Evolutionary conservation across 2,329 filamentous ascomycete species (phyloP), one percentile per base, ranked within the genome.

Genomic region (Myriosclerotinia duriaeana): DNA sequence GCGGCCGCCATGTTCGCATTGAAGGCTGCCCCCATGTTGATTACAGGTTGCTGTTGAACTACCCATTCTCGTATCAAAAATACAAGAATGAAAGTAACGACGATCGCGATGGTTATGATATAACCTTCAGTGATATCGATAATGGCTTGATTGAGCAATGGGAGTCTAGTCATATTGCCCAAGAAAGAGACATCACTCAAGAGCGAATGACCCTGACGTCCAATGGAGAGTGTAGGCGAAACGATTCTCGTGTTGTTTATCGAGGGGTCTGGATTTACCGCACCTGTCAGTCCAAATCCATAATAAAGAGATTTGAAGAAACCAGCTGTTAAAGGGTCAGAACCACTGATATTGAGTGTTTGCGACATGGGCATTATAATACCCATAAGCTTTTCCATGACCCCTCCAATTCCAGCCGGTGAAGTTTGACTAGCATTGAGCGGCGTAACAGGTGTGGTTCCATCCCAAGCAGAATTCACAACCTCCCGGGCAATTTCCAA

Each of bases 51-150:
- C 77, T 99, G 95, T 77, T 99, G 95, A 12, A 99, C 93, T 61
- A 99, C 95, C 85, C 97, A 99, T 79, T 99, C 95, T 56, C 96
- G 84, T 56, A 99, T 97, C 5, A 99, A 80, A 72, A 99, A 99
- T 53, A 99, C 88, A n/a, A 99, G 81, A 67, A 99, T 97, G 78
- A 98, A 99, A 67, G 90, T 93, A 54, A 97, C 85, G 9, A 99
- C 94, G 61, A 98, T 92, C 14, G 96, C 80, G 7, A 97, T 80
- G 0, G 94, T 99, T 72, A 99, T 97, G 58, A 98, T 86, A 75
- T 97, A 93, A 5, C 95, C 95, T 79, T 99, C 95, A 4, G 97
- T 80, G 0, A 94, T 86, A 71, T 93, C 89, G 63, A 98, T 88
- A 20, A 97, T 79, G 62, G 90, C 84, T 58, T 89, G 87, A 77